Base-by-base conservation (phyloP, 2,329 filamentous ascomycete genomes). In the Spiromastix sp. region DNA sequence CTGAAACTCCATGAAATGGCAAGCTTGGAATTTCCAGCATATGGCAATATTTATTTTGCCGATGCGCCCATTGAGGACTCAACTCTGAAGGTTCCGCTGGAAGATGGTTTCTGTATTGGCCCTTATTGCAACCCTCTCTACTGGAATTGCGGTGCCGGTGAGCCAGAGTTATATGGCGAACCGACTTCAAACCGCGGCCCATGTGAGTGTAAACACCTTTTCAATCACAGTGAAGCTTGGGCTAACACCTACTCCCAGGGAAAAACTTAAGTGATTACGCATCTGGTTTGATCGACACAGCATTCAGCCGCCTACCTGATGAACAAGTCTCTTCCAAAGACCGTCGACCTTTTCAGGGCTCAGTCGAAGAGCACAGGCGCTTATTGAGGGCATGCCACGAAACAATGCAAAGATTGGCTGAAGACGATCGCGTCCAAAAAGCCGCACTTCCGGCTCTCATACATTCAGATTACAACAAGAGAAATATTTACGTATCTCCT, bases 21-120 rank as follows among this genome's bases (percentile, higher is more conserved):
- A 16, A 36, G 48, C 17, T 24, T 57, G 39, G 37, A 56, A 20
- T 62, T 63, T 36, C 56, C 57, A 16, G 57, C 53, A 0, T 63
- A 59, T 44, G 56, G 60, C 0, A 63, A 55, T 42, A 41, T 61
- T 19, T 57, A 57, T 35, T 55, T 55, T 34, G 30, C 49, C 15
- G 43, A 52, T 46, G 44, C 39, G 5, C 47, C 53, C 2, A 28
- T 53, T 19, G 46, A 24, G n/a, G 21, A 47, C 2, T 30, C 32
- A 8, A 7, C 32, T 6, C 25, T 16, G 5, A 53, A 49, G 32
- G 38, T 54, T 27, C 43, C 44, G 2, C 38, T 58, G 5, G 48
- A 49, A 17, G 30, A 50, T 5, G 47, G 45, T 3, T 59, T 57
- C 32, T 60, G 52, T 41, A 42, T 60, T 20, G 54, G 57, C 0